A percentile compares a stretch with the other conserved stretches of the same genome.
phyloP scores from a whole-genome alignment of 2,329 filamentous ascomycete species.

The Fusarium penzigii region DNA sequence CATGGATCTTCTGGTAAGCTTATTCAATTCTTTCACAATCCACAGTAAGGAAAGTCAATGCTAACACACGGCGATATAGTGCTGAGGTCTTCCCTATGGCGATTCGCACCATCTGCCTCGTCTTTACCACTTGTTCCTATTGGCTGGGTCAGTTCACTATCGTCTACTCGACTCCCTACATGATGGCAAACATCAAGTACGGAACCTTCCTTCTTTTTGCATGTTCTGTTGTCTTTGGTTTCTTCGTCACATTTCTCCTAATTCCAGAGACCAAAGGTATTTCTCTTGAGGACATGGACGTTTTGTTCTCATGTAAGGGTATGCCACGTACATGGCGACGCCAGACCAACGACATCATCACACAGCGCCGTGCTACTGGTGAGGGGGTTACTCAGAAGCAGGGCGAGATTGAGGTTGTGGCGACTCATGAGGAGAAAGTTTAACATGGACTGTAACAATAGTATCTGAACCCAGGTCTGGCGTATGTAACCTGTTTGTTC shows the following conservation, averaged over 20 bases:
- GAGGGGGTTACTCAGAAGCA: no score
- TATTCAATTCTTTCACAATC: no score
- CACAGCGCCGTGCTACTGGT: no score
- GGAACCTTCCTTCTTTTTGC: slow-evolving; percentile 62
- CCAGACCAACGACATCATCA: slow-evolving; percentile 16
- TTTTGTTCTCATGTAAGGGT: no score
- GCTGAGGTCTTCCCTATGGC: slow-evolving; percentile 48
- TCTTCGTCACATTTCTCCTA: slow-evolving; percentile 52
- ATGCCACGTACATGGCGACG: slow-evolving; percentile 22
- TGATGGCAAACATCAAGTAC: slow-evolving; percentile 45
- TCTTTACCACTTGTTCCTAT: slow-evolving; percentile 36
- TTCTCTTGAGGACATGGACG: slow-evolving; percentile 54
- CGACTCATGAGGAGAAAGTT: no score
- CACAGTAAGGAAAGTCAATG: no score
- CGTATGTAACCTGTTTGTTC: no score
- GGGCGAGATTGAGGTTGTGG: no score
- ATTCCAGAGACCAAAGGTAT: slow-evolving; percentile 57
- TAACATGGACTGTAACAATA: no score
- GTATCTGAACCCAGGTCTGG: no score
- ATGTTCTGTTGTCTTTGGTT: slow-evolving; percentile 48
- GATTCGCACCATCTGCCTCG: slow-evolving; percentile 43
- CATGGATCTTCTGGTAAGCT: slow-evolving; percentile 48
- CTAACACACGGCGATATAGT: no score
- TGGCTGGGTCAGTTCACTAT: slow-evolving; percentile 43
- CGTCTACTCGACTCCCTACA: slow-evolving; percentile 46